Evolutionary conservation across 1,284 basidiomycete genomes (phyloP).

Genomic region (Xerocomus amazonicus): DNA sequence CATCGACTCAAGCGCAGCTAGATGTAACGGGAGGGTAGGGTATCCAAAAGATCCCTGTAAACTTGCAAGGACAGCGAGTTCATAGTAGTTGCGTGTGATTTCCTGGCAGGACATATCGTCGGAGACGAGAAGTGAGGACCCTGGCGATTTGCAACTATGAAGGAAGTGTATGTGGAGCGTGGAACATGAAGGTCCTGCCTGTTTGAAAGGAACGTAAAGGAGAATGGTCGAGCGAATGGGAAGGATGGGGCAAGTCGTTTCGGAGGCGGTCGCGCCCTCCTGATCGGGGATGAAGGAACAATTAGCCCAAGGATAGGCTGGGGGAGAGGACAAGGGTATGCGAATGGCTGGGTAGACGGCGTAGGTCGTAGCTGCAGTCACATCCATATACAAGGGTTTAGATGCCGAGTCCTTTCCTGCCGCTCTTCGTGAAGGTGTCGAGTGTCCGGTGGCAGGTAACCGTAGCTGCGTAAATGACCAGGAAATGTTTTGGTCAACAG

Average conservation of each 20-base stretch:
- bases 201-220: slow-evolving; percentile 45
- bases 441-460: slow-evolving; percentile 17
- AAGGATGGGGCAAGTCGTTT: slow-evolving; percentile 40
- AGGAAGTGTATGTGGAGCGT: slow-evolving; percentile 64
- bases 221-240: slow-evolving; percentile 56
- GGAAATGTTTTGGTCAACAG: slow-evolving; percentile 51
- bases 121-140: slow-evolving; percentile 36
- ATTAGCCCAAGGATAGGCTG: slow-evolving; percentile 24
- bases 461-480: slow-evolving; percentile 45
- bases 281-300: slow-evolving; percentile 32
- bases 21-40: slow-evolving; percentile 59
- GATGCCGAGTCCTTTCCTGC: slow-evolving; percentile 19
- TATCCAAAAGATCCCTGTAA: slow-evolving; percentile 47
- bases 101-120: slow-evolving; percentile 48
- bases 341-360: slow-evolving; percentile 41
- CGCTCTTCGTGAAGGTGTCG: slow-evolving; percentile 23
- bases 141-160: slow-evolving; percentile 40
- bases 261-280: slow-evolving; percentile 23
- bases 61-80: slow-evolving; percentile 57
- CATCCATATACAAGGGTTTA: slow-evolving; percentile 41
- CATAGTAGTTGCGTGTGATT: slow-evolving; percentile 63
- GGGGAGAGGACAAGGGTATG: slow-evolving; percentile 37
- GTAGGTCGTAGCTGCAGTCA: slow-evolving; percentile 48
- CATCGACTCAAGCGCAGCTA: slow-evolving; percentile 65
- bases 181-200: slow-evolving; percentile 22